Percentiles rank a stretch among this genome's conserved stretches.
Evolutionary conservation across 225 moss, liverwort and hornwort species (phyloP).

Genomic region (Pleurozium schreberi): DNA sequence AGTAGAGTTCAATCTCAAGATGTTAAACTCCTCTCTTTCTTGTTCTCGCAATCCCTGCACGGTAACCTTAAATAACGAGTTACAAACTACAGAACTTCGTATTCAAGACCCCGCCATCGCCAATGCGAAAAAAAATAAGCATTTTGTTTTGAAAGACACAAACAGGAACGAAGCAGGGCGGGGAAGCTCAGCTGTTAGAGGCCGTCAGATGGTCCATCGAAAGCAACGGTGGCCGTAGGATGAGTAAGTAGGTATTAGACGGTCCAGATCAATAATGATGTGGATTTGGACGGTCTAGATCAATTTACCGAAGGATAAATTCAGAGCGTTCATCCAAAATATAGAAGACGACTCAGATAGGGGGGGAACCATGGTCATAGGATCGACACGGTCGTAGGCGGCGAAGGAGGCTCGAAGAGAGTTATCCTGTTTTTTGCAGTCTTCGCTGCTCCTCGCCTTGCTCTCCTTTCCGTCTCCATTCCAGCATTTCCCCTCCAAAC

Average conservation of each 20-base stretch:
- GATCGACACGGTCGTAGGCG: not conserved
- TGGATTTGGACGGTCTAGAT: not conserved
- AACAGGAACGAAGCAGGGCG: not conserved
- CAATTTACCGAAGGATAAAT: not conserved
- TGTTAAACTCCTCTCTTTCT: not conserved
- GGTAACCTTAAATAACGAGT: not conserved
- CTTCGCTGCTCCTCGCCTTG: not conserved
- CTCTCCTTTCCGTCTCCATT: not conserved
- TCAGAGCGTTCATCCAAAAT: not conserved
- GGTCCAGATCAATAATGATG: not conserved
- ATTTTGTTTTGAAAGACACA: not conserved
- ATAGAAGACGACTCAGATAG: not conserved
- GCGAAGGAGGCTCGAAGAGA: not conserved
- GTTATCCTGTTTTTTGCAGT: not conserved
- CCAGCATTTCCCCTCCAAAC: not conserved
- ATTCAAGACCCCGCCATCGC: not conserved
- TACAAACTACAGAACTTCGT: not conserved
- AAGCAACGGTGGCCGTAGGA: not conserved
- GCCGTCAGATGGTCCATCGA: not conserved
- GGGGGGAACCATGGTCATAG: not conserved
- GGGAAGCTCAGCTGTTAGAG: not conserved
- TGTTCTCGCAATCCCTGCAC: not conserved
- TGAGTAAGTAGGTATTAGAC: not conserved
- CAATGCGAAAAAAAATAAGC: not conserved
- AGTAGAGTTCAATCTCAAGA: not conserved